phyloP scores from a whole-genome alignment of 140 eudicot species.

The Ambrosia hybrid region DNA sequence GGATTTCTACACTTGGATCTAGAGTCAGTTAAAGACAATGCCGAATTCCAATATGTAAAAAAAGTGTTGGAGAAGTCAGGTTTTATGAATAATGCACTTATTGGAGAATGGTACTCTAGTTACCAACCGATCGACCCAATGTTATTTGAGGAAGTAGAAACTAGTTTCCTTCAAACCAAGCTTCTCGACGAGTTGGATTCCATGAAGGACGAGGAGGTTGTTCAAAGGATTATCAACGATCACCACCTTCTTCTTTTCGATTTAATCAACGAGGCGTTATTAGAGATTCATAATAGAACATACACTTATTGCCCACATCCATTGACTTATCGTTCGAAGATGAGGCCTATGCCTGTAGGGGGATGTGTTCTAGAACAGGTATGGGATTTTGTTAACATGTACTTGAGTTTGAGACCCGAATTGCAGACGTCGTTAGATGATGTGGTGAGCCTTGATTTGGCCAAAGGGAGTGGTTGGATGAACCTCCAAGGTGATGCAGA shows the following conservation, averaged over 20 bases:
- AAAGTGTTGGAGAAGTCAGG: slow-evolving; percentile 67
- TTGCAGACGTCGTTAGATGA: slow-evolving; percentile 54
- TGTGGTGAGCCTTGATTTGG: slow-evolving; percentile 59
- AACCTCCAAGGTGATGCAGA: slow-evolving; percentile 83
- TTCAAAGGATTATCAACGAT: slow-evolving; percentile 28
- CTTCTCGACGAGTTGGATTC: slow-evolving; percentile 34
- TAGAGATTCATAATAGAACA: slow-evolving; percentile 56
- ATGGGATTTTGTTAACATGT: slow-evolving; percentile 57
- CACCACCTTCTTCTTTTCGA: slow-evolving; percentile 71
- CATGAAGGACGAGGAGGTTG: slow-evolving; percentile 44
- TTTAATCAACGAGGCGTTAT: slow-evolving; percentile 62
- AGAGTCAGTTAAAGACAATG: slow-evolving; percentile 24
- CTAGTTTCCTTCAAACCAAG: slow-evolving; percentile 32
- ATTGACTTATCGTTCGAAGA: slow-evolving; percentile 44
- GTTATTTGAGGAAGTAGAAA: slow-evolving; percentile 59
- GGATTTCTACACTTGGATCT: slow-evolving; percentile 29
- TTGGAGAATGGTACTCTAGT: slow-evolving; percentile 68
- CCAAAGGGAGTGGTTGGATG: slow-evolving; percentile 75
- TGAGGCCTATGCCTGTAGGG: slow-evolving; percentile 70
- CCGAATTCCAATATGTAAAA: slow-evolving; percentile 59
- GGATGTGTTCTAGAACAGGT: slow-evolving; percentile 69
- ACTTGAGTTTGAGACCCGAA: slow-evolving; percentile 49
- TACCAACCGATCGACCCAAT: slow-evolving; percentile 69
- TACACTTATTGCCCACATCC: slow-evolving; percentile 56
- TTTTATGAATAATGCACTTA: slow-evolving; percentile 40